Evolutionary conservation across 1,284 basidiomycete genomes (phyloP), one percentile per base, ranked within the genome.

Genomic region (Golubevia pallescens): DNA sequence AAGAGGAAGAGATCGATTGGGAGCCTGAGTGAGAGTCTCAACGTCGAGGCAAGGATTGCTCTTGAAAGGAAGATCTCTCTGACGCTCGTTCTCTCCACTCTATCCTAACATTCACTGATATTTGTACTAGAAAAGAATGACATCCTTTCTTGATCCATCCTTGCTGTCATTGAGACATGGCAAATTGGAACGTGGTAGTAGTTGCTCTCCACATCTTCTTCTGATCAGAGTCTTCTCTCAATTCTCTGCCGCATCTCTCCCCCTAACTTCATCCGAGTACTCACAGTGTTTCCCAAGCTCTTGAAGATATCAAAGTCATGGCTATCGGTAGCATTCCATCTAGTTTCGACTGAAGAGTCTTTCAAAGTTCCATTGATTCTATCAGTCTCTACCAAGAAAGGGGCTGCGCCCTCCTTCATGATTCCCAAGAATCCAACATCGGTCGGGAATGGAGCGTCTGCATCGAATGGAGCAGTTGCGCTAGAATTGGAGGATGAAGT

Each of bases 361-460:
- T 69, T 69, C 58, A 69, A 65, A 38, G 75, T 32, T 1, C 70
- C 69, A 7, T 70, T 69, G 34, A 78, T 59, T 13, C 62, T 63
- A 62, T 81, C 76, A 28, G 58, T 62, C 51, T 77, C 68, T 2
- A 73, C 79, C 19, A 80, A 69, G 66, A 81, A 80, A 21, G 80
- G 80, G 2, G 71, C n/a, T 0, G 60, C 38, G 32, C 74, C 78
- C n/a, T 60, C 20, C 57, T 68, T 69, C 60, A 54, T 24, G 16
- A 59, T 68, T 56, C 80, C 78, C 2, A 66, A 54, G 61, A 72
- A 75, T n/a, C 80, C 78, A 32, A 82, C 74, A 62, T 78, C 71
- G 58, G 80, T 82, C 24, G 80, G 79, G 67, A 75, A 82, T 0
- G 71, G 63, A 20, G 58, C 55, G n/a, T 55, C 42, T 2, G 70